Conservation (phyloP, 75 land plant genomes). For the Cupressus sempervirens region DNA sequence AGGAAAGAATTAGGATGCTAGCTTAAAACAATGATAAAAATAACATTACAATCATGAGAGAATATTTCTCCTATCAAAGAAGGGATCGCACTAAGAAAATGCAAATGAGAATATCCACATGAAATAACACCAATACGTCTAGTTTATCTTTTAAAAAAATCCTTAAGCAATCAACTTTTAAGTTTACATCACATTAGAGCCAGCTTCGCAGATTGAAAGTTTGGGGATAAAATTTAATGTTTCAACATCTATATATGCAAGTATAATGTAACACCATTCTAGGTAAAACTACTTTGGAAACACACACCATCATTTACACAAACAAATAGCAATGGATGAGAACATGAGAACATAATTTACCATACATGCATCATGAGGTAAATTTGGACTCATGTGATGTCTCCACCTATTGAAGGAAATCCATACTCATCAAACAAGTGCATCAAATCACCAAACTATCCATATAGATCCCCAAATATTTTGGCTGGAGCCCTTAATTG, state of each 20-base stretch:
- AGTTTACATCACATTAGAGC: not conserved
- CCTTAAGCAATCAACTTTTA: not conserved
- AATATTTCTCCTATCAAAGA: not conserved
- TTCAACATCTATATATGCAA: too few species aligned
- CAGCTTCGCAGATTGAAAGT: not conserved
- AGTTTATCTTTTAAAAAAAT: too few species aligned
- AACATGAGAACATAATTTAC: not conserved
- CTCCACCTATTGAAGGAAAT: constrained; percentile 88
- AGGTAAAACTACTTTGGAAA: too few species aligned
- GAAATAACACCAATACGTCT: not conserved
- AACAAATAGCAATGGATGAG: not conserved
- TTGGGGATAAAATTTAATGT: too few species aligned
- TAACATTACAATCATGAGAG: not conserved
- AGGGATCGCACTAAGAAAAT: not conserved
- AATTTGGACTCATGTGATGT: constrained; percentile 62
- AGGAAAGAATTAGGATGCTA: not conserved
- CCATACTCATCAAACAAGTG: constrained; percentile 92
- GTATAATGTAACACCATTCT: too few species aligned
- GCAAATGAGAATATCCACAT: not conserved
- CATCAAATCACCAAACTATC: constrained; percentile 94
- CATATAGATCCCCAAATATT: constrained; percentile 94
- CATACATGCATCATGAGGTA: not conserved
- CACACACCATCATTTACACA: too few species aligned
- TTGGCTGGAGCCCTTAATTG: constrained; percentile 74
- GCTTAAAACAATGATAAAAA: not conserved